Evolutionary conservation across 2,329 filamentous ascomycete genomes (phyloP), one percentile per base, ranked within the genome.

Genomic region (Myriosclerotinia curreyana): DNA sequence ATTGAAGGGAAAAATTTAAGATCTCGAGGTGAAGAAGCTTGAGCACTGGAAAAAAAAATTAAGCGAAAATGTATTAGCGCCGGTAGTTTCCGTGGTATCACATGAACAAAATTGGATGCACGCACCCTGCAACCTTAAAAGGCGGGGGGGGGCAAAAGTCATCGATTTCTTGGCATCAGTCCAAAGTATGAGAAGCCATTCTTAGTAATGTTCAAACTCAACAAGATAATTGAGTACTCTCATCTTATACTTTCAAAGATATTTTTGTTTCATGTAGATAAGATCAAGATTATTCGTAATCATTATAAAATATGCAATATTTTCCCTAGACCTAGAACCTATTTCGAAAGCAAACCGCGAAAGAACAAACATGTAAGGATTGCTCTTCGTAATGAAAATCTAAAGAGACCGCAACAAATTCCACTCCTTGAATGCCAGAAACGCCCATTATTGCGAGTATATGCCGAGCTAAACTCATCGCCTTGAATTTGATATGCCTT

Each of bases 391-490:
- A 63, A 63, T n/a, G 20, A 20, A 58, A 44, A 50, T 63, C 61
- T 63, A 63, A 63, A 36, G 40, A 56, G 49, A 28, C 42, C 40
- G 52, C n/a, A 53, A 65, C 53, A 15, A 59, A 49, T 25, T 48
- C 38, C 51, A 48, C 55, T 52, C 64, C 60, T 20, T 56, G 49
- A 53, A 67, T 66, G 66, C 66, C 56, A 58, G 49, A 62, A 66
- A 66, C 60, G 55, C 66, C 60, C 51, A 44, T 36, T 49, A 42
- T 17, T 62, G 50, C 54, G 58, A 62, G 54, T 53, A 58, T 66
- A 64, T 66, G 66, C 64, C 60, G 51, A 67, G 66, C 64, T 64
- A 67, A 53, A 62, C 38, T 60, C 14, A 64, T 49, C 15, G 34
- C 60, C 64, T 22, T 40, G 49, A 55, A 62, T 48, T 46, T 56